A percentile compares a stretch with the other conserved stretches of the same genome.
Conservation (phyloP, 352 stramenopile species). For the Peronospora farinosa region DNA sequence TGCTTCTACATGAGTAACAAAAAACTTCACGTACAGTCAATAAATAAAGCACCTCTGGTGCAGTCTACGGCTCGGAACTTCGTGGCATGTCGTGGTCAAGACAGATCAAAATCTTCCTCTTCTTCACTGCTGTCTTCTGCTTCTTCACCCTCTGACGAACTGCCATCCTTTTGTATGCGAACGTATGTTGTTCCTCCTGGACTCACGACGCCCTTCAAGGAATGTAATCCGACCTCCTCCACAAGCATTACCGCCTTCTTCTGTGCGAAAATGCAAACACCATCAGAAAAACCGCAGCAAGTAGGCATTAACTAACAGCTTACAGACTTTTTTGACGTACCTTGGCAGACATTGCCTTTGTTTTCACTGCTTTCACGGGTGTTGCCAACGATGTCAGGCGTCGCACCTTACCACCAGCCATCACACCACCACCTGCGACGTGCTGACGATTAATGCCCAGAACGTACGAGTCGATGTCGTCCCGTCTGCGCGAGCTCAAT, state of each 20-base stretch:
- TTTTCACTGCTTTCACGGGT: slow-evolving; percentile 7
- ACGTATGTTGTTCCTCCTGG: slow-evolving; percentile 59
- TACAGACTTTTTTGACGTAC: slow-evolving; percentile 9
- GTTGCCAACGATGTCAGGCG: slow-evolving; percentile 19
- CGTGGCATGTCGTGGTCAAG: slow-evolving; percentile 6
- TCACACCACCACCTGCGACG: slow-evolving; percentile 30
- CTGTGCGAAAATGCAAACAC: slow-evolving; percentile 9
- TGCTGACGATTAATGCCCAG: slow-evolving; percentile 54
- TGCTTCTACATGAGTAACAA: not conserved
- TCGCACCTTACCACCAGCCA: slow-evolving; percentile 32
- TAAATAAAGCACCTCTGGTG: slow-evolving; percentile 20
- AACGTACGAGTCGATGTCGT: slow-evolving; percentile 77
- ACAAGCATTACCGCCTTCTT: slow-evolving; percentile 43
- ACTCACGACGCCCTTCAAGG: slow-evolving; percentile 51
- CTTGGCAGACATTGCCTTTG: slow-evolving; percentile 33
- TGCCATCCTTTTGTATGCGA: slow-evolving; percentile 46
- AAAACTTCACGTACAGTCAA: slow-evolving; percentile 4
- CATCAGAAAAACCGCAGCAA: not conserved
- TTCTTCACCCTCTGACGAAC: slow-evolving; percentile 40
- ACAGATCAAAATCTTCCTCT: slow-evolving; percentile 26
- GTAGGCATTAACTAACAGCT: not conserved
- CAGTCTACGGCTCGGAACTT: not conserved
- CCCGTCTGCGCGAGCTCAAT: slow-evolving; percentile 46
- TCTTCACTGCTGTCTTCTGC: slow-evolving; percentile 28
- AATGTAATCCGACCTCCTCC: slow-evolving; percentile 37